phyloP scores from a whole-genome alignment of 805 yeast genomes.

The Candida chauliodis region DNA sequence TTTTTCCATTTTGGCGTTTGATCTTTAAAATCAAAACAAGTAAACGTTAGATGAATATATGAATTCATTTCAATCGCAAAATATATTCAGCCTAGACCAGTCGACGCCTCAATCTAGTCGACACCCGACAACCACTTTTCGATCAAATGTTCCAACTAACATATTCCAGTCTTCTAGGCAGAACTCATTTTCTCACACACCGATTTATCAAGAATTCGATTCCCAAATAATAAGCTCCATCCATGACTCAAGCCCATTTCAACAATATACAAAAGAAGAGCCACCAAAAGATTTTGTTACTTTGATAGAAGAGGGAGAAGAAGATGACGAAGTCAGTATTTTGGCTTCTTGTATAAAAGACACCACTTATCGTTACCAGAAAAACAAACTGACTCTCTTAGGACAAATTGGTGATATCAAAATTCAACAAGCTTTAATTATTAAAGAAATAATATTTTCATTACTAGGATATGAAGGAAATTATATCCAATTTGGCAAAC shows the following conservation, averaged over 20 bases:
- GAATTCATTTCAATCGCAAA: constrained; percentile 2
- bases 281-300: constrained; percentile 5
- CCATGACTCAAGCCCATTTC: neutral
- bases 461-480: constrained; percentile 74
- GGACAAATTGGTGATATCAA: constrained; percentile 44
- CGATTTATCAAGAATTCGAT: neutral
- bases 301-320: constrained; percentile 1
- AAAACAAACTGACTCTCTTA: constrained; percentile 43
- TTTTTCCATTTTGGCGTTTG: constrained; percentile 2
- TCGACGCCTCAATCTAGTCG: constrained; percentile 2
- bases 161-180: neutral
- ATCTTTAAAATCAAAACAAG: constrained; percentile 4
- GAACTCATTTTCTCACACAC: constrained; percentile 2
- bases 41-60: neutral
- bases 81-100: neutral
- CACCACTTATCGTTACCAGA: constrained; percentile 9
- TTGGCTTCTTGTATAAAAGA: constrained; percentile 1
- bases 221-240: neutral
- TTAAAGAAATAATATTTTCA: constrained; percentile 66
- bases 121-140: neutral
- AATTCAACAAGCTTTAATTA: constrained; percentile 69
- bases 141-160: neutral
- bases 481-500: constrained; percentile 65
- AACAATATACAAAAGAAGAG: neutral
- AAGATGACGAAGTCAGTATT: neutral